Conservation (phyloP, 768 basidiomycete genomes). For the Grammothele lineata region DNA sequence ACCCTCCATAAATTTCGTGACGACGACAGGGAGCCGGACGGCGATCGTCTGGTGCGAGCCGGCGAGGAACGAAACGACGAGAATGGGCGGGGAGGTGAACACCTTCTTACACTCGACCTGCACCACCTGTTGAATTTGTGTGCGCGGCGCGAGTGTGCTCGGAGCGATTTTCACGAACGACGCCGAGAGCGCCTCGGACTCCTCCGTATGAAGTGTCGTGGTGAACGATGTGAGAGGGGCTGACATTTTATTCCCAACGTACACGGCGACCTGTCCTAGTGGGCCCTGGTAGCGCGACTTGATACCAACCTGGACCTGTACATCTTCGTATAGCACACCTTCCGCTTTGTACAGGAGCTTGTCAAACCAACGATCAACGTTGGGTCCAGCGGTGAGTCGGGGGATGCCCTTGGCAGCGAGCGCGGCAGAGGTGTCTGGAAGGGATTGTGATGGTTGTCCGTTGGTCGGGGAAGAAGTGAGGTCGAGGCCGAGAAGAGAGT, state of each 20-base stretch:
- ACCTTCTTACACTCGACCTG: constrained; percentile 93
- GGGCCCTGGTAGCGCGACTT: constrained; percentile 97
- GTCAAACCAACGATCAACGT: constrained; percentile 86
- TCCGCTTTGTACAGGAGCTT: constrained; percentile 76
- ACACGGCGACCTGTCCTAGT: constrained; percentile 89
- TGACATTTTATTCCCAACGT: constrained; percentile 93
- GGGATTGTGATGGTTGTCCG: constrained; percentile 6
- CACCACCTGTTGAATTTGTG: constrained; percentile 89
- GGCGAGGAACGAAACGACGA: constrained; percentile 87
- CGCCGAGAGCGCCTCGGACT: constrained; percentile 72
- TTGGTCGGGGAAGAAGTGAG: constrained; percentile 25
- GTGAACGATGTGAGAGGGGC: constrained; percentile 90
- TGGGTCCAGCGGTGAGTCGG: constrained; percentile 60
- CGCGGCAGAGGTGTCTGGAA: constrained; percentile 14
- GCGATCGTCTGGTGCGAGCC: constrained; percentile 87
- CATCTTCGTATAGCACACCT: constrained; percentile 93
- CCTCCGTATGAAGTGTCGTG: constrained; percentile 67
- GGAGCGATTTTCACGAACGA: constrained; percentile 91
- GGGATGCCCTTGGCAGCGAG: constrained; percentile 38
- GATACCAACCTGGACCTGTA: constrained; percentile 91
- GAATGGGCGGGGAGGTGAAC: constrained; percentile 72
- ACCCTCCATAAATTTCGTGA: constrained; percentile 92
- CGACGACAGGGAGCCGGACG: constrained; percentile 77
- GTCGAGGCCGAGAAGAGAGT: constrained; percentile 81
- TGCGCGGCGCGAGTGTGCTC: constrained; percentile 71